phyloP scores from a whole-genome alignment of 805 yeast genomes.

The Ogataea allantospora region DNA sequence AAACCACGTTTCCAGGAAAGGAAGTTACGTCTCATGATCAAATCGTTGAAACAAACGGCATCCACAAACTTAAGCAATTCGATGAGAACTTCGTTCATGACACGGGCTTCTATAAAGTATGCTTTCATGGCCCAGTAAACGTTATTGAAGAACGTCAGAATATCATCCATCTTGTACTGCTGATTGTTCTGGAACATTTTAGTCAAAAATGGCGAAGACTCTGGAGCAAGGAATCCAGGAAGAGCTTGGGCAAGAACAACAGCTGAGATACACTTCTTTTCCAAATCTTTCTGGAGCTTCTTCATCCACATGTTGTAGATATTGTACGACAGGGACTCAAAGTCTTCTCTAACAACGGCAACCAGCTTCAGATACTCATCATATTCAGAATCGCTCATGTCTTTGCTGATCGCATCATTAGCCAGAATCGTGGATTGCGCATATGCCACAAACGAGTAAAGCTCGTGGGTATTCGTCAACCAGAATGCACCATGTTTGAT shows the following conservation, averaged over 20 bases:
- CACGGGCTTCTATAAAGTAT: constrained; percentile 81
- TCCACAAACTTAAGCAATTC: constrained; percentile 86
- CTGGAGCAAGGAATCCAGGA: constrained; percentile 93
- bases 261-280: constrained; percentile 91
- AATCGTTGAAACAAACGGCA: constrained; percentile 90
- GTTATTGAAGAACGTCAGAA: constrained; percentile 81
- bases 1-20: constrained; percentile 97
- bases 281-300: constrained; percentile 86
- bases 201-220: constrained; percentile 73
- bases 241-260: constrained; percentile 91
- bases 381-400: constrained; percentile 87
- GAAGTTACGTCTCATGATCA: constrained; percentile 91
- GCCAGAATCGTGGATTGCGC: constrained; percentile 91
- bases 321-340: constrained; percentile 88
- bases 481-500: constrained; percentile 95
- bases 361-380: constrained; percentile 86
- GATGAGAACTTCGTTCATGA: constrained; percentile 76
- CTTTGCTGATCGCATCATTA: constrained; percentile 73
- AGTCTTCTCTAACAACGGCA: constrained; percentile 89
- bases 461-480: constrained; percentile 94
- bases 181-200: constrained; percentile 73
- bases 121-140: constrained; percentile 93
- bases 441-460: constrained; percentile 89
- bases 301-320: constrained; percentile 97
- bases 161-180: constrained; percentile 90